phyloP scores from a whole-genome alignment of 169 alveolate species.

The Plasmodium fragile region DNA sequence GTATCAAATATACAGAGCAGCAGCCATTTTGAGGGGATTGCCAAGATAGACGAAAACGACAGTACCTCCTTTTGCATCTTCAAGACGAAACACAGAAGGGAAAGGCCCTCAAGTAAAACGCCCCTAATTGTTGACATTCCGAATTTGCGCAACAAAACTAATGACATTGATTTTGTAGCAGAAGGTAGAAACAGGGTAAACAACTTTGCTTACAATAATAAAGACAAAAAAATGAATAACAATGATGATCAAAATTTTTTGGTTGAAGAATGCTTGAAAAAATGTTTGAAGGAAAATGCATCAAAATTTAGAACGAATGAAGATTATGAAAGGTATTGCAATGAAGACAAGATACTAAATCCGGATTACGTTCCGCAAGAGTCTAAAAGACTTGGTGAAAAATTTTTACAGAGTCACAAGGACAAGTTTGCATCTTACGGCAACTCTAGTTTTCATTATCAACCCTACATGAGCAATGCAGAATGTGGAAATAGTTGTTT shows the following conservation, averaged over 20 bases:
- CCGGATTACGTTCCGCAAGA: constrained; percentile 54
- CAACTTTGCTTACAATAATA: constrained; percentile 6
- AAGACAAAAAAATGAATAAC: constrained; percentile 53
- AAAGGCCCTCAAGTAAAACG: constrained; percentile 10
- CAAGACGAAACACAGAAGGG: constrained; percentile 9
- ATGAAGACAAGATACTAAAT: constrained; percentile 63
- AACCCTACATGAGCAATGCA: constrained; percentile 19
- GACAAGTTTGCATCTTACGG: constrained; percentile 19
- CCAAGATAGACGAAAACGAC: neutral
- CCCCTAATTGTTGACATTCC: constrained; percentile 16
- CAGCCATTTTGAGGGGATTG: neutral
- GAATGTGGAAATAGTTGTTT: constrained; percentile 69
- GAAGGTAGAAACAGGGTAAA: constrained; percentile 11
- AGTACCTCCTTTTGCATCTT: constrained; percentile 32
- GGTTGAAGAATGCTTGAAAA: constrained; percentile 53
- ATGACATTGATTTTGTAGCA: constrained; percentile 23
- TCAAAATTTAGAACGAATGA: constrained; percentile 57
- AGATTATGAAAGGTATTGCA: constrained; percentile 71
- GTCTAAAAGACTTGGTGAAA: constrained; percentile 53
- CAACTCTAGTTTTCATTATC: constrained; percentile 13
- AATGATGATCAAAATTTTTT: constrained; percentile 34
- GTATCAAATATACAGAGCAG: constrained; percentile 50
- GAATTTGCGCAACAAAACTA: neutral
- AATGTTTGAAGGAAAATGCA: constrained; percentile 44
- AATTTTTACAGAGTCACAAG: constrained; percentile 26